Evolutionary conservation across 2,329 filamentous ascomycete species (phyloP), one percentile per base, ranked within the genome.

Genomic region (Endocalyx cinctus): DNA sequence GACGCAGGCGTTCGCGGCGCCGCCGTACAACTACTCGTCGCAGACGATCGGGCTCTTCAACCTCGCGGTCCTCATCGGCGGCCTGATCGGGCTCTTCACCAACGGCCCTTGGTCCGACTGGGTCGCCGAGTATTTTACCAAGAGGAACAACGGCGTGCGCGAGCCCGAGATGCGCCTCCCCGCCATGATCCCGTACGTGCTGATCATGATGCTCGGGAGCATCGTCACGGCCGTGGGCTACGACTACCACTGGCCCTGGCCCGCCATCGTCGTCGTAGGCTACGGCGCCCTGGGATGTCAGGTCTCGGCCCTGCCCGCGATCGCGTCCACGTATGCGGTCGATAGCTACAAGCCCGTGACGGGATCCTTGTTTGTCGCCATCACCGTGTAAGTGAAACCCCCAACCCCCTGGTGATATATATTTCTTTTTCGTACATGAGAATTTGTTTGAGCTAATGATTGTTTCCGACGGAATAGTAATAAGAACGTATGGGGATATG

Each of bases 321-420:
- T 82, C 36, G 66, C 62, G 5, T 72, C 63, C 20, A 77, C 63
- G 3, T 81, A 81, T 46, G 73, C 75, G 0, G 69, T 82, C 12
- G 78, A 82, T 51, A 72, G 67, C 35, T 82, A 82, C 55, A 82
- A 81, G 56, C 77, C 78, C 0, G 72, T 80, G 2, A 69, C 77
- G 0, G 77, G 77, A 3, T 68, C 63, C 3, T 54, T 79, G 19
- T 74, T 79, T 48, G 74, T 79, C 1, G 62, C 68, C 5, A 69
- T 77, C 43, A 79, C 74, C 0, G 72, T 79, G 30, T 34, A 25
- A 23, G 32, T 25, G 15, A 5, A 18, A 12, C 10, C 11, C 13
- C 6, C 6, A 6, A n/a, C 29, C 12, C 3, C 10, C 17, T 17
- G 12, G 14, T 29, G n/a, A 23, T 14, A 6, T 7, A 10, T 10